Base-by-base conservation (phyloP, 164 flowering plant genomes). In the Vitis amurensis region DNA sequence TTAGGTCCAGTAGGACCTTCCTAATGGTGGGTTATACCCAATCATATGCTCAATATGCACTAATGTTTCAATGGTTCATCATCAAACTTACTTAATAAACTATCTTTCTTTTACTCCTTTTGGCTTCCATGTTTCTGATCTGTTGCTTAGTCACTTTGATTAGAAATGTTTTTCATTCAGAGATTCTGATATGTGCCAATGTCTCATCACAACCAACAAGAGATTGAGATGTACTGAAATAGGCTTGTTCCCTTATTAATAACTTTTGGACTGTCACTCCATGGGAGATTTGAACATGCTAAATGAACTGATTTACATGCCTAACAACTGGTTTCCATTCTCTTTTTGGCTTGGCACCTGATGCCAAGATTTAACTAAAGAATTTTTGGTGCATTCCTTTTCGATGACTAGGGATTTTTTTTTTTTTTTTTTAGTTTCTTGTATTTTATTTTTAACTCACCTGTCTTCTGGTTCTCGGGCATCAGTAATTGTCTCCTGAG, bases 401-500 rank as follows among this genome's bases (percentile, higher is more conserved):
- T 53, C 17, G 30, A 30, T 15, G 2, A 1, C 6, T 15, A 13
- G 6, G 3, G 2, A 5, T 29, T 27, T 59, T 50, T 51, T 12
- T 9, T 17, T 17, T 15, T 44, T 13, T 31, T 16, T 37, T 55
- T 44, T 9, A 44, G 16, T 19, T 53, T 67, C 8, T 37, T 29
- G 4, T 50, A 8, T 59, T 59, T 12, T 53, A 13, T 37, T 15
- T 63, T 19, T 17, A 19, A 55, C 51, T 62, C 55, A 52, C 66
- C 61, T 31, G 57, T 53, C 47, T 62, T 53, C 67, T 61, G 52
- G 61, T 44, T 62, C 27, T 70, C 53, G 61, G 66, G 60, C 72
- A 62, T 62, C 60, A 52, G 73, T 64, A 51, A 37, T 52, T 70
- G 52, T 70, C 27, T 55, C 73, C 67, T 61, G 50, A 49, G 55